Percentiles rank a stretch among this genome's conserved stretches.
Conservation (phyloP, 1,139 yeast species). For the Hemisphaericaspora subhashii region DNA sequence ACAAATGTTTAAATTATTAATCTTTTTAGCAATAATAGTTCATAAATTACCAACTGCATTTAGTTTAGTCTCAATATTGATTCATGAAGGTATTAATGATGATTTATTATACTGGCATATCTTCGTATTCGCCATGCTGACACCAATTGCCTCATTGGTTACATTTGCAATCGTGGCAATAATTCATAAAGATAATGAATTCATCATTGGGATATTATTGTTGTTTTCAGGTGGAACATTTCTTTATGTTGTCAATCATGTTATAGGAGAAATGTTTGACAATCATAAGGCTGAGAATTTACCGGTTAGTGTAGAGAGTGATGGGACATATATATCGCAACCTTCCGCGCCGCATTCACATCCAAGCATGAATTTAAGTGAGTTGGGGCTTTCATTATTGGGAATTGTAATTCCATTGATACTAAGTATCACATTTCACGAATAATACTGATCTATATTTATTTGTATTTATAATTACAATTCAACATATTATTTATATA, state of each 20-base stretch:
- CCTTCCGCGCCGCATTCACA: background rate
- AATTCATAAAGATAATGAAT: conserved; percentile 29
- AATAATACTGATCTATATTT: background rate
- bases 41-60: conserved; percentile 80
- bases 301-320: conserved; percentile 14
- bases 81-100: conserved; percentile 33
- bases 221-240: conserved; percentile 75
- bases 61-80: conserved; percentile 60
- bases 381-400: conserved; percentile 14
- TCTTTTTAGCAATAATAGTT: conserved; percentile 59
- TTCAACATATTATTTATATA: too few species aligned
- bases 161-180: conserved; percentile 42
- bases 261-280: conserved; percentile 38
- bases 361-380: conserved; percentile 8
- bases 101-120: conserved; percentile 42
- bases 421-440: conserved; percentile 13
- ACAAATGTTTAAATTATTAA: conserved; percentile 47
- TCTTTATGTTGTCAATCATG: conserved; percentile 67
- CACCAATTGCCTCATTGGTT: conserved; percentile 53
- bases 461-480: too few species aligned
- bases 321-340: conserved; percentile 6
- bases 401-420: conserved; percentile 19
- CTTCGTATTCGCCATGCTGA: conserved; percentile 47
- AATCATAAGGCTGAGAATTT: conserved; percentile 7
- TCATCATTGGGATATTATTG: conserved; percentile 52